Conservation (phyloP, 192 early-diverging fungal species). For the Chytriomyces confervae region DNA sequence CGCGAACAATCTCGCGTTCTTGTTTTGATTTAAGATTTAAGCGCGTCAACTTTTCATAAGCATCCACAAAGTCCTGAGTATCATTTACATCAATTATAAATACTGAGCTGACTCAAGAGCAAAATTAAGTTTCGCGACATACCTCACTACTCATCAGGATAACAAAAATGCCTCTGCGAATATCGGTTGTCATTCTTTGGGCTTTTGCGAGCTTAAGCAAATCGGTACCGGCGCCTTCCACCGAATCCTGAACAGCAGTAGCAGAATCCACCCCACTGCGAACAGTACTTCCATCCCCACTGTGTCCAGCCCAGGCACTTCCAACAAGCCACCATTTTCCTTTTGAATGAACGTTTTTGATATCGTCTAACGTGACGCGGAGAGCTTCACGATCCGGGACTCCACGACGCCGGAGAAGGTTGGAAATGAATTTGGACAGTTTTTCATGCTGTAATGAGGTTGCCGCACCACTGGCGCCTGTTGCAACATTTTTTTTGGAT, state of each 20-base stretch:
- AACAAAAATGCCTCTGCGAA: conserved; percentile 90
- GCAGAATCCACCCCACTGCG: conserved; percentile 4
- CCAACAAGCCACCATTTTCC: conserved; percentile 99
- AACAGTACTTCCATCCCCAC: conserved; percentile 50
- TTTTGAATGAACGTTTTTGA: conserved; percentile 77
- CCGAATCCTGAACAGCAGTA: neutral
- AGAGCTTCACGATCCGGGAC: conserved; percentile 49
- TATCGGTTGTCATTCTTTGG: conserved; percentile 97
- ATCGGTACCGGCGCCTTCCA: conserved; percentile 36
- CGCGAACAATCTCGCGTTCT: conserved; percentile 92
- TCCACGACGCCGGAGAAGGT: conserved; percentile 26
- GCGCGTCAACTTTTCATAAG: conserved; percentile 83
- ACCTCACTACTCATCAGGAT: conserved; percentile 88
- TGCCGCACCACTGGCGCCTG: conserved; percentile 23
- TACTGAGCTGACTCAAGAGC: neutral
- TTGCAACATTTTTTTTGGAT: conserved; percentile 21
- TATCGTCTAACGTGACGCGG: conserved; percentile 84
- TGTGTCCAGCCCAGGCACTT: conserved; percentile 85
- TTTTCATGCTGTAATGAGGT: conserved; percentile 44
- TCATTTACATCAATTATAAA: neutral
- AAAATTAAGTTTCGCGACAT: conserved; percentile 10
- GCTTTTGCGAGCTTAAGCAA: conserved; percentile 79
- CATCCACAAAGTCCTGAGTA: conserved; percentile 87
- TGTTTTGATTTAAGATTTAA: conserved; percentile 88
- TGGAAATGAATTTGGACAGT: conserved; percentile 51